phyloP scores from a whole-genome alignment of 2,329 filamentous ascomycete species.

The Kalmusia sp. region DNA sequence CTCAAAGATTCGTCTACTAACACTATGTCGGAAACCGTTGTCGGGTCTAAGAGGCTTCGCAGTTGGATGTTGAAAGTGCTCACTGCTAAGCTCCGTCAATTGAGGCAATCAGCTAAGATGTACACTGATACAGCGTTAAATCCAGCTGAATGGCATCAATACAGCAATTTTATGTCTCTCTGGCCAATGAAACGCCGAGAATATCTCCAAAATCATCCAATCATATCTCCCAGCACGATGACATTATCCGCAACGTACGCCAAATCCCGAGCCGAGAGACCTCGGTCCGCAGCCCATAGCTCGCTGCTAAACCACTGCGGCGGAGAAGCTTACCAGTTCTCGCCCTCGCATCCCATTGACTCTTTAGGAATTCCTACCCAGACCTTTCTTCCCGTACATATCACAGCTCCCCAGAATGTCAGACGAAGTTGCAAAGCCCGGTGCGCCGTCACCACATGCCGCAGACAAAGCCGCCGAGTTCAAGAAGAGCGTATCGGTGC shows the following conservation, averaged over 20 bases:
- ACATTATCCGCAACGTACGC: constrained; percentile 5
- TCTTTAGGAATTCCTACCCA: background rate
- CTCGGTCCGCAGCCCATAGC: constrained; percentile 7
- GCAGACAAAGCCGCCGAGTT: constrained; percentile 22
- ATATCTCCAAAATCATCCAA: constrained; percentile 17
- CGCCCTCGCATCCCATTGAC: constrained; percentile 2
- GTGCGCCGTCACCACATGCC: constrained; percentile 38
- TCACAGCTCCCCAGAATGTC: constrained; percentile 28
- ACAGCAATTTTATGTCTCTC: too few species aligned
- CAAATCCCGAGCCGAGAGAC: constrained; percentile 14
- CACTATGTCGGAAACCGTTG: too few species aligned
- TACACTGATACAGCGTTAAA: too few species aligned
- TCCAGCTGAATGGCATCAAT: too few species aligned
- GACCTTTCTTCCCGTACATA: background rate
- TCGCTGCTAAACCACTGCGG: background rate
- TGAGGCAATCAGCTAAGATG: too few species aligned
- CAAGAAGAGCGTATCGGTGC: constrained; percentile 34
- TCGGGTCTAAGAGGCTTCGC: too few species aligned
- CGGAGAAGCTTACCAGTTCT: constrained; percentile 6
- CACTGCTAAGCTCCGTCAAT: too few species aligned
- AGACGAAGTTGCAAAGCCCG: constrained; percentile 42
- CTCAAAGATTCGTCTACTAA: too few species aligned
- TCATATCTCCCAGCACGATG: background rate
- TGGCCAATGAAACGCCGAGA: too few species aligned
- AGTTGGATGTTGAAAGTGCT: too few species aligned